Evolutionary conservation across 1,284 basidiomycete species (phyloP).

Genomic region (Marasmius sp.): DNA sequence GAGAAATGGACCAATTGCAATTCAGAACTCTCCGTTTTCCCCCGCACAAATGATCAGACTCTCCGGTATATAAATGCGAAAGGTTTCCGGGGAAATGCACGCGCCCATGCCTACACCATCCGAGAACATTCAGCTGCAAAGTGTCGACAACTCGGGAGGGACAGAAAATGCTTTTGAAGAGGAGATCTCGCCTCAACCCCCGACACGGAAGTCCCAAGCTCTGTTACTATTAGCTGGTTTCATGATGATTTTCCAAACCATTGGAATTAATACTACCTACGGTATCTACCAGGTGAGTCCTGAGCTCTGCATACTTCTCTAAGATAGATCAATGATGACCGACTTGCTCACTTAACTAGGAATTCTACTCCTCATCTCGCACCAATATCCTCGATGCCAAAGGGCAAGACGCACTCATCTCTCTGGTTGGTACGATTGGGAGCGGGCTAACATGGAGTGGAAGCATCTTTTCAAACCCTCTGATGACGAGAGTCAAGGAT

Average conservation of each 20-base stretch:
- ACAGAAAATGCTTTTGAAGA: background rate
- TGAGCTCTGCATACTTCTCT: background rate
- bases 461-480: conserved; percentile 42
- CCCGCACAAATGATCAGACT: too few relatives aligned
- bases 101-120: too few relatives aligned
- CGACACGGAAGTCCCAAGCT: conserved; percentile 33
- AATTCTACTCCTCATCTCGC: conserved; percentile 40
- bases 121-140: too few relatives aligned
- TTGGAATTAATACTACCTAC: conserved; percentile 41
- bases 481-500: conserved; percentile 35
- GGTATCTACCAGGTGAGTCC: conserved; percentile 36
- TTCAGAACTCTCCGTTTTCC: too few relatives aligned
- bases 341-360: conserved; percentile 22
- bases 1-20: too few relatives aligned
- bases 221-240: conserved; percentile 39
- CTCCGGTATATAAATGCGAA: too few relatives aligned
- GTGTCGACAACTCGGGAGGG: background rate
- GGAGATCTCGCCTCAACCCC: background rate
- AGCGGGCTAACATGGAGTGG: conserved; percentile 49
- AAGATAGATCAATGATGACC: conserved; percentile 21
- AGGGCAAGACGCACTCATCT: conserved; percentile 41
- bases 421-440: conserved; percentile 43
- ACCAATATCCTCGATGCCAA: conserved; percentile 35
- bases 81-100: too few relatives aligned
- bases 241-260: conserved; percentile 45